Evolutionary conservation across 1,284 basidiomycete genomes (phyloP), one percentile per base, ranked within the genome.

Genomic region (Ustilago sp.): DNA sequence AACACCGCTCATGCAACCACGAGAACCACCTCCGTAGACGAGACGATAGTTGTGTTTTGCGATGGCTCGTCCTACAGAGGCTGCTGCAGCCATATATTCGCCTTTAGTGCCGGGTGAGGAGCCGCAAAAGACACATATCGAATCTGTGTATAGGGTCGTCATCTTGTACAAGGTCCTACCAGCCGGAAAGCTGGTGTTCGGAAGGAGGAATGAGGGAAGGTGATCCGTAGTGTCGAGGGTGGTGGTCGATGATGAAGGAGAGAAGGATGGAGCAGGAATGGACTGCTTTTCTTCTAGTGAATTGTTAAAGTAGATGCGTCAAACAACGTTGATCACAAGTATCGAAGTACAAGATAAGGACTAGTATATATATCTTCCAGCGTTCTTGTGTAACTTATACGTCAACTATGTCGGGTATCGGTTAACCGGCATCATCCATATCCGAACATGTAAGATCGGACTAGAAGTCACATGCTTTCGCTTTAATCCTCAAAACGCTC

Each of bases 1-100:
- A 8, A 94, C 91, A 48, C 91, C 87, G 56, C 94, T 94, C 94
- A 97, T 97, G 62, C 95, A 89, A 0, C 94, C 94, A 36, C 89
- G 88, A 12, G 89, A 89, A 0, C 94, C 94, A 17, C 94, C 95
- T 5, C 94, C 94, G 84, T 97, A 97, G 1, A 97, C 90, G 32
- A 97, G 88, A 4, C 91, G 89, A 13, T 91, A 88, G 5, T 89
- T 87, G n/a, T 89, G 87, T 32, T 86, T 86, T 2, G 91, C 93
- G 31, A 96, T 88, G 0, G 93, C 92, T 56, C 87, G 86, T 45
- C 93, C 95, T 13, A 97, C 85, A 32, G 93, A 92, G 91, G 85
- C 64, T 3, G 63, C 84, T 0, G 79, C 79, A 1, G 72, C 64
- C 63, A 77, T 68, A 56, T 82, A 86, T 19, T 68, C 66, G 32